Percentiles rank a stretch among this genome's conserved stretches.
These are phyloP conservation scores for Chondrostereum purpureum DNA, from an alignment of 1,284 basidiomycete species.

Conservation along the genomic window DNA sequence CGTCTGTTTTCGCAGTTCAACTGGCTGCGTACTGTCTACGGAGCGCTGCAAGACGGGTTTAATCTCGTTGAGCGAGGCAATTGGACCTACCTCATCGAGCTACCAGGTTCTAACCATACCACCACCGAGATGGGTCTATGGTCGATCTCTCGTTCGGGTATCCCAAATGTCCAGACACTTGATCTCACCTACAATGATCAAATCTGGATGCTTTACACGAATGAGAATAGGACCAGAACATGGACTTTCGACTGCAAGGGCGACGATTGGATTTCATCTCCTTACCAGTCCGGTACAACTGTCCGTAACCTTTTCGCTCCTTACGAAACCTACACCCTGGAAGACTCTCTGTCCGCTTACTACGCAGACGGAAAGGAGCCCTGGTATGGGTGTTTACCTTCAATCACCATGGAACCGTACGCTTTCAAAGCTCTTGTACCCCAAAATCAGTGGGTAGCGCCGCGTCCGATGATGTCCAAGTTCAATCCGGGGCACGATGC, in stretches of 20 bases:
- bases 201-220: conserved; percentile 80
- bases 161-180: conserved; percentile 49
- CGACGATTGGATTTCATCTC: conserved; percentile 68
- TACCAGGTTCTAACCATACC: conserved; percentile 78
- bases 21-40: conserved; percentile 62
- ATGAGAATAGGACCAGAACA: conserved; percentile 69
- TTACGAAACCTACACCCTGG: conserved; percentile 69
- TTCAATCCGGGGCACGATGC: conserved; percentile 84
- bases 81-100: conserved; percentile 72
- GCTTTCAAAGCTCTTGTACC: conserved; percentile 82
- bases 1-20: conserved; percentile 71
- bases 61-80: conserved; percentile 74
- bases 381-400: conserved; percentile 66
- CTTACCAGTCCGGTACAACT: conserved; percentile 52
- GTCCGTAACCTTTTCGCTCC: conserved; percentile 79
- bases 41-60: conserved; percentile 79
- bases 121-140: conserved; percentile 81
- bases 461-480: conserved; percentile 67
- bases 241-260: conserved; percentile 58
- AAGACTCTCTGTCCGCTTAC: conserved; percentile 57
- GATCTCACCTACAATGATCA: conserved; percentile 54
- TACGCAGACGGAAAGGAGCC: conserved; percentile 49
- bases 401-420: conserved; percentile 63
- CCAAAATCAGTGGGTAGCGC: conserved; percentile 53
- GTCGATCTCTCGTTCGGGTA: conserved; percentile 66